phyloP scores from a whole-genome alignment of 1,284 basidiomycete genomes.

The Pterulicium gracile region DNA sequence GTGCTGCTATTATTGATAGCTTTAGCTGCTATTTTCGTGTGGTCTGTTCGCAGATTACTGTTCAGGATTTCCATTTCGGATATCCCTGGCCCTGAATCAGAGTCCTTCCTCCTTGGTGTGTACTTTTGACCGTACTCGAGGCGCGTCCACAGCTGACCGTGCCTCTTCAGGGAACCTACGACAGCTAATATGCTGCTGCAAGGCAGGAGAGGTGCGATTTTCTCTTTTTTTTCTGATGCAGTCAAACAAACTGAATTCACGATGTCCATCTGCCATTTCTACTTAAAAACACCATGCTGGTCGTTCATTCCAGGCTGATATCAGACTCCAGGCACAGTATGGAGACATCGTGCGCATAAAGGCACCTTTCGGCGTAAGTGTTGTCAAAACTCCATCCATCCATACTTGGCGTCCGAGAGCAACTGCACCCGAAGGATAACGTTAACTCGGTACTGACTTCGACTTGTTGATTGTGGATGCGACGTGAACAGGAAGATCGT shows the following conservation, averaged over 20 bases:
- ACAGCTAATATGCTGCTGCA: slow-evolving; percentile 11
- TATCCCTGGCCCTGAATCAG: slow-evolving; percentile 20
- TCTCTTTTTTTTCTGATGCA: neutral
- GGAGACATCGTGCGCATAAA: slow-evolving; percentile 19
- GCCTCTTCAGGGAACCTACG: slow-evolving; percentile 14
- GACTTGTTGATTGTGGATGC: no score
- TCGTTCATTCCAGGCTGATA: slow-evolving; percentile 13
- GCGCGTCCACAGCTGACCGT: neutral
- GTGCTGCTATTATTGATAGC: no score
- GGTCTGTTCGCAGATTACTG: neutral
- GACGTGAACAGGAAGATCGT: slow-evolving; percentile 14
- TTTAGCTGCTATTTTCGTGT: no score
- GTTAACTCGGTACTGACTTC: no score
- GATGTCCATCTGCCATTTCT: neutral
- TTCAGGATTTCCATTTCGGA: slow-evolving; percentile 14
- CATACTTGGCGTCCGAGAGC: neutral
- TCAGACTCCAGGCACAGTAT: slow-evolving; percentile 20
- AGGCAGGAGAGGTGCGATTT: slow-evolving; percentile 11
- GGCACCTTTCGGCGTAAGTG: slow-evolving; percentile 15
- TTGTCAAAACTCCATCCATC: neutral
- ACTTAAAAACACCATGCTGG: neutral
- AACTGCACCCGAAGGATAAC: neutral
- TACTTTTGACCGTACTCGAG: neutral
- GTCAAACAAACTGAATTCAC: neutral
- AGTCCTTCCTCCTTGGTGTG: slow-evolving; percentile 21